Percentiles rank a stretch among this genome's conserved stretches.
Evolutionary conservation across 208 protist species (phyloP).

Genomic region (Vickermania spadyakhi): DNA sequence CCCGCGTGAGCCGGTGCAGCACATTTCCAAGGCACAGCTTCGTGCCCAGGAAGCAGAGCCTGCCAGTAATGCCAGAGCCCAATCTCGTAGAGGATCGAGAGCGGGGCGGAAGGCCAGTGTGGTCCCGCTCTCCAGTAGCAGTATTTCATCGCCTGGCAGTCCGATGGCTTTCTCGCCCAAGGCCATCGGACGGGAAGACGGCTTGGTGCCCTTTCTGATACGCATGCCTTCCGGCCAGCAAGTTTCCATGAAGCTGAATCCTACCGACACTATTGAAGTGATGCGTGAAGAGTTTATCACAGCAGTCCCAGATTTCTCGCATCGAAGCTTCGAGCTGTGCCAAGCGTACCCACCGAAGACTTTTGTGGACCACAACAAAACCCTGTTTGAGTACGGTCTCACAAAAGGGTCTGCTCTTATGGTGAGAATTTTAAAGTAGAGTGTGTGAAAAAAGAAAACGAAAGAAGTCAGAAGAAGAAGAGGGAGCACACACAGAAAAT

Average conservation of each 20-base stretch:
- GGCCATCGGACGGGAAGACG: no score
- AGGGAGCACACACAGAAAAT: no score
- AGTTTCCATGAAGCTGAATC: constrained; percentile 38
- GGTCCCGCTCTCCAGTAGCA: not conserved
- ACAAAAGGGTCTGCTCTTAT: constrained; percentile 55
- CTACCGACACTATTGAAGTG: constrained; percentile 43
- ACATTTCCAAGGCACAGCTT: not conserved
- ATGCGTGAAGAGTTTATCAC: constrained; percentile 46
- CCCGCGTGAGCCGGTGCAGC: not conserved
- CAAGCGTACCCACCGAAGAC: constrained; percentile 54
- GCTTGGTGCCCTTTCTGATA: constrained; percentile 47
- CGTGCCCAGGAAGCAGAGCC: not conserved
- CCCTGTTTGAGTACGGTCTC: constrained; percentile 48
- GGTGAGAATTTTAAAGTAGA: constrained; percentile 8
- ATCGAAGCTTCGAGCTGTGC: constrained; percentile 52
- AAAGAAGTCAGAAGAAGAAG: no score
- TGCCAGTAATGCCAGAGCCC: not conserved
- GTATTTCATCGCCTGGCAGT: not conserved
- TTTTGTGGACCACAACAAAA: constrained; percentile 48
- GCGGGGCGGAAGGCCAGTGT: not conserved
- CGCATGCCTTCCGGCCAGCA: constrained; percentile 58
- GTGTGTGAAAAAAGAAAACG: not conserved
- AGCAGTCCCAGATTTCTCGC: constrained; percentile 37
- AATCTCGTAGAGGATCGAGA: not conserved
- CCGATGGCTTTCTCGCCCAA: not conserved